Conservation (phyloP, 306 rosid species). For the Prunus mume region DNA sequence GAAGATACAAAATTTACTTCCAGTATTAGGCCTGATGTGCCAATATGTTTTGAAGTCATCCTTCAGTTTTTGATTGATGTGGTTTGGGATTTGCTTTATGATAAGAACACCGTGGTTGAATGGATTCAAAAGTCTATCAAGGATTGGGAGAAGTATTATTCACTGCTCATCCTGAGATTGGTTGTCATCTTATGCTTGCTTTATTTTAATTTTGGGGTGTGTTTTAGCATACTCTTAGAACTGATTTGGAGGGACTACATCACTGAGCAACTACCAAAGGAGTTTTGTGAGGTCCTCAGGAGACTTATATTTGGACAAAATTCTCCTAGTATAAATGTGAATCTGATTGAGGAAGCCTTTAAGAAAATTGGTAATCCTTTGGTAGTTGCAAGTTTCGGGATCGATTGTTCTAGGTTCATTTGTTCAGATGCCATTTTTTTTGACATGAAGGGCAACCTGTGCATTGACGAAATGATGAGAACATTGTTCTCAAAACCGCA, state of each 20-base stretch:
- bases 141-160: constrained; percentile 17
- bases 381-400: constrained; percentile 38
- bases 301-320: not conserved
- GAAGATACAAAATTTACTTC: constrained; percentile 18
- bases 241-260: constrained; percentile 24
- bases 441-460: constrained; percentile 25
- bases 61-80: constrained; percentile 23
- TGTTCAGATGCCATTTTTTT: constrained; percentile 41
- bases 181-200: constrained; percentile 44
- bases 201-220: constrained; percentile 28
- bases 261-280: constrained; percentile 28
- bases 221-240: constrained; percentile 11
- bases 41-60: not conserved
- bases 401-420: not conserved
- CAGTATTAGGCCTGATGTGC: not conserved
- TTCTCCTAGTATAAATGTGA: not conserved
- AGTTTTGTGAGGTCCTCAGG: constrained; percentile 34
- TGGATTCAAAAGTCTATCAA: constrained; percentile 41
- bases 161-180: constrained; percentile 43
- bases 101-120: not conserved
- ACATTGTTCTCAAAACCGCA: constrained; percentile 12
- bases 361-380: constrained; percentile 44
- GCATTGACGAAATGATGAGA: constrained; percentile 22
- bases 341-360: constrained; percentile 46
- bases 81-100: constrained; percentile 15